Percentiles rank a stretch among this genome's conserved stretches.
Evolutionary conservation across 2,329 filamentous ascomycete species (phyloP).

Genomic region (Colletotrichum shisoi): DNA sequence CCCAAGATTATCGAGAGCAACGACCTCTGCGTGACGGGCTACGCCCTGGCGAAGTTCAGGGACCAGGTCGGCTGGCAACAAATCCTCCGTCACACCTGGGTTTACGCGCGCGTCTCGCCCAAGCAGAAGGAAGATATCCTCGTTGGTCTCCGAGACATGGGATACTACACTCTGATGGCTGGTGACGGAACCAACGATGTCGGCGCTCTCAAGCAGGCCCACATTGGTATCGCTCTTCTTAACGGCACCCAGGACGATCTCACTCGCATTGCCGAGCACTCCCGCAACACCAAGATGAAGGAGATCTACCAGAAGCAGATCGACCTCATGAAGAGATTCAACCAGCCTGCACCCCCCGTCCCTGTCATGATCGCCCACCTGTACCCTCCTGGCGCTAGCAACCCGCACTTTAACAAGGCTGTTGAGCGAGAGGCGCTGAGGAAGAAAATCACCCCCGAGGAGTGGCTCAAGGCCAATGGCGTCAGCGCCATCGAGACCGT

Average conservation of each 20-base stretch:
- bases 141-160: constrained; percentile 93
- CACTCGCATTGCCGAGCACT: constrained; percentile 89
- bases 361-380: constrained; percentile 92
- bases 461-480: constrained; percentile 63
- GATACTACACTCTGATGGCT: constrained; percentile 98
- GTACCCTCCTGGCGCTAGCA: constrained; percentile 87
- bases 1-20: constrained; percentile 81
- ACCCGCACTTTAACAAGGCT: constrained; percentile 94
- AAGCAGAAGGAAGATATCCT: constrained; percentile 99
- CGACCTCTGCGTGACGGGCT: constrained; percentile 95
- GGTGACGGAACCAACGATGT: constrained; percentile 99
- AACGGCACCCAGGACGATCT: constrained; percentile 94
- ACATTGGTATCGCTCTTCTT: constrained; percentile 93
- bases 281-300: constrained; percentile 96
- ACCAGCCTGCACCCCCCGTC: constrained; percentile 89
- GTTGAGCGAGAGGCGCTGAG: constrained; percentile 83
- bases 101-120: constrained; percentile 96
- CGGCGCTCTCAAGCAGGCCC: constrained; percentile 95
- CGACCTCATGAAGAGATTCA: constrained; percentile 91
- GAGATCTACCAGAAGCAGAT: constrained; percentile 98
- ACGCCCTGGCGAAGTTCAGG: constrained; percentile 88
- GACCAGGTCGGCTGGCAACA: constrained; percentile 77
- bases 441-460: constrained; percentile 73
- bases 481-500: constrained; percentile 68
- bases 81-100: constrained; percentile 89